A percentile compares a stretch with the other conserved stretches of the same genome.
Conservation (phyloP, 129 eudicot species). For the Tagetes erecta region DNA sequence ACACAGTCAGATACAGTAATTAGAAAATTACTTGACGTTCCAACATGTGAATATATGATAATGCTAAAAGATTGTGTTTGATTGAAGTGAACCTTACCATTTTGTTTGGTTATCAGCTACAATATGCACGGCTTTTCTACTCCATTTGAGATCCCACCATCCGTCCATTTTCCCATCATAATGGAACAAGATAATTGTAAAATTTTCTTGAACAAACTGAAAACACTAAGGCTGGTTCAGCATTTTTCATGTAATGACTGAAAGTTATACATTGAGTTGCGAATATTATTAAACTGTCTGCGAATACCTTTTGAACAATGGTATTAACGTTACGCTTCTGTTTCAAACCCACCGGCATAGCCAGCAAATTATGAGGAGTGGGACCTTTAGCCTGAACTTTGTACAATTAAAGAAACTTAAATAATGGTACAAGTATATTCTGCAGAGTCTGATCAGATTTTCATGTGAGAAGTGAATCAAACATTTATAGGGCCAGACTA, state of each 20-base stretch:
- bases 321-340: conserved; percentile 69
- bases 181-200: conserved; percentile 82
- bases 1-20: conserved; percentile 5
- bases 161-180: conserved; percentile 88
- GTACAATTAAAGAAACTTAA: too few species aligned
- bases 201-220: conserved; percentile 96
- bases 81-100: conserved; percentile 51
- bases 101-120: conserved; percentile 91
- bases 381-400: conserved; percentile 42
- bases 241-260: conserved; percentile 12
- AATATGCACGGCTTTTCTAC: conserved; percentile 72
- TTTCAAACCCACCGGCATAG: conserved; percentile 83
- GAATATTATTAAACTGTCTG: not conserved
- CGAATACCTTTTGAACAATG: conserved; percentile 69
- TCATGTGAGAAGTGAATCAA: not conserved
- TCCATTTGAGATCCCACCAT: conserved; percentile 92
- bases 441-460: not conserved
- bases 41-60: not conserved
- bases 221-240: conserved; percentile 36
- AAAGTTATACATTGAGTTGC: conserved; percentile 9
- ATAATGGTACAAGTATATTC: too few species aligned
- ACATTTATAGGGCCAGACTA: conserved; percentile 14
- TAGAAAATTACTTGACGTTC: not conserved
- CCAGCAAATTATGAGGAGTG: conserved; percentile 63
- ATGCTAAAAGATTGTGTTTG: not conserved